These are phyloP conservation scores for Trichoderma brevicompactum DNA, from an alignment of 2,329 filamentous ascomycete genomes.

Conservation along the genomic window DNA sequence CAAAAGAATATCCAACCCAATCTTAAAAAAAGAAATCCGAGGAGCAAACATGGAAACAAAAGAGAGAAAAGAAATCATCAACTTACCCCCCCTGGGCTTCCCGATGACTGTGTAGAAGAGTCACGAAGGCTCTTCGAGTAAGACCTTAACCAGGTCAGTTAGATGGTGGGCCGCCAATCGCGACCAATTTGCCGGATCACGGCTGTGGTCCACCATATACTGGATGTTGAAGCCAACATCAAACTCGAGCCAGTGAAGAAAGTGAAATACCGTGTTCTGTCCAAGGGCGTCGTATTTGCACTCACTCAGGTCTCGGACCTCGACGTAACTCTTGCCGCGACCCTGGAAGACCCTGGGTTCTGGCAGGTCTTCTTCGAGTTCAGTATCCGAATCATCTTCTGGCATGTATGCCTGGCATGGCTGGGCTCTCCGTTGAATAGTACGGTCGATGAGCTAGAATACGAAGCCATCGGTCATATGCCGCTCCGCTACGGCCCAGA, in stretches of 20 bases:
- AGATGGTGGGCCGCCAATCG: background rate
- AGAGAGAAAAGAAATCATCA: background rate
- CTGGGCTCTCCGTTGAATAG: background rate
- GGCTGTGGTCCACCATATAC: background rate
- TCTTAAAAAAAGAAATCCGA: too few relatives aligned
- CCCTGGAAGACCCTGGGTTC: conserved; percentile 1
- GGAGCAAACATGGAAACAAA: background rate
- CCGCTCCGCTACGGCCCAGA: background rate
- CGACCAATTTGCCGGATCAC: too few relatives aligned
- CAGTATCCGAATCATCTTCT: background rate
- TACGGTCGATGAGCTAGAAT: conserved; percentile 16
- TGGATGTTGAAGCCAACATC: background rate
- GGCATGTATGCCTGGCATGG: background rate
- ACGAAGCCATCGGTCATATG: background rate
- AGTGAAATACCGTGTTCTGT: conserved; percentile 7
- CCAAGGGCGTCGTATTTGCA: background rate
- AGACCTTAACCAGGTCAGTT: background rate
- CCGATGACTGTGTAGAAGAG: too few relatives aligned
- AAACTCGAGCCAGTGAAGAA: conserved; percentile 4
- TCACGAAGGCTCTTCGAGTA: background rate
- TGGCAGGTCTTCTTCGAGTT: background rate
- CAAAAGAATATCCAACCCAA: too few relatives aligned
- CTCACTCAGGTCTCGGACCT: background rate
- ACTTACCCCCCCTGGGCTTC: too few relatives aligned
- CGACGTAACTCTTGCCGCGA: background rate